Base-by-base conservation (phyloP, 2,329 filamentous ascomycete genomes). In the Nothopassalora personata region DNA sequence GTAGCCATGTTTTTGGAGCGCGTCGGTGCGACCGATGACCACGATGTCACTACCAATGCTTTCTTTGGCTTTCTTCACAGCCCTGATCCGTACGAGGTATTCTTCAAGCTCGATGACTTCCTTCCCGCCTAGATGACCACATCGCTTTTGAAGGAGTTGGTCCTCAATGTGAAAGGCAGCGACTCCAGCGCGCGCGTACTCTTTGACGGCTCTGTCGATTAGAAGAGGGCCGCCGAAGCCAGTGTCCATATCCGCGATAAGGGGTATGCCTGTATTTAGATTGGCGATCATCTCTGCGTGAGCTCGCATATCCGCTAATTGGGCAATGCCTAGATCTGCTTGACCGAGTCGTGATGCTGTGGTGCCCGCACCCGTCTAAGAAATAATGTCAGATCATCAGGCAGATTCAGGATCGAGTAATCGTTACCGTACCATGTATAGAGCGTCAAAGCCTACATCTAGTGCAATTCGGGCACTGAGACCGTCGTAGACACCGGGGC, bases 401-500 rank as follows among this genome's bases (percentile, higher is more conserved):
- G 50, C 31, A n/a, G 28, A 39, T 15, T 10, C 11, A 11, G 30
- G 60, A 33, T 9, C 2, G 27, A n/a, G 50, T 19, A 30, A 27
- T 18, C 31, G 11, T 8, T 34, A 11, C 8, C 54, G 28, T 67
- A 80, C 79, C 79, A 82, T 81, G 66, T 81, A 82, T 60, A 82
- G 68, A 8, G 76, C 75, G 57, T 79, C 74, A 58, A 80, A 81
- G 34, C 79, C 79, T 7, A 76, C 71, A 33, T 76, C 73, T 30
- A 81, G 73, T 28, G 80, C 80, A 15, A 80, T 74, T 1, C 84
- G 76, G 1, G 85, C 84, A 4, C 82, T 83, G 54, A 86, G 78
- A 7, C 85, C 85, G 75, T 88, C 85, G 64, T 86, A 86, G 1
- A 87, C 84, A 45, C 85, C 84, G 0, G 84, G 84, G 56, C 81